Percentiles rank a stretch among this genome's conserved stretches.
These are phyloP conservation scores for Syzygium jambos DNA, from an alignment of 345 rosid genomes.

Conservation along the genomic window DNA sequence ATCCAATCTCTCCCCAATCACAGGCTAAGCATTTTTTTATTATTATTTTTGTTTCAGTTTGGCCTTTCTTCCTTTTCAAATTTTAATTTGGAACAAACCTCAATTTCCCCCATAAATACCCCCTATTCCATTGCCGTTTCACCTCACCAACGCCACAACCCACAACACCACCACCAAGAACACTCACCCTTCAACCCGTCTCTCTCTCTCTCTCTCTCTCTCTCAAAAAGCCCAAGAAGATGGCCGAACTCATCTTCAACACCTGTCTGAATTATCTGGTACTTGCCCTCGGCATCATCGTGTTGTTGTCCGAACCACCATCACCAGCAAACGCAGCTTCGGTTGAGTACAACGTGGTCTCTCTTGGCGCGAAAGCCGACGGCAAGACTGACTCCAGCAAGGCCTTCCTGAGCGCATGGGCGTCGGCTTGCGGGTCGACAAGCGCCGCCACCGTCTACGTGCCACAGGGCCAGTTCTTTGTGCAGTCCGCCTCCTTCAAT, in stretches of 20 bases:
- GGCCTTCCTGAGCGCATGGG: conserved; percentile 64
- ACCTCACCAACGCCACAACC: conserved; percentile 18
- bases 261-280: background rate
- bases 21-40: background rate
- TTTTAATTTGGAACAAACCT: background rate
- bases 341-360: conserved; percentile 21
- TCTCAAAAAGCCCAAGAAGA: background rate
- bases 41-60: no score
- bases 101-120: conserved; percentile 15
- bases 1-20: background rate
- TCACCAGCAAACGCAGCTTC: background rate
- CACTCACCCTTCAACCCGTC: background rate
- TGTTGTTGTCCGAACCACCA: background rate
- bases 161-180: background rate
- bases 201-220: conserved; percentile 8
- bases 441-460: conserved; percentile 35
- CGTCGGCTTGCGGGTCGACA: conserved; percentile 37
- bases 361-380: conserved; percentile 54
- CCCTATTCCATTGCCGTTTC: conserved; percentile 7
- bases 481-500: conserved; percentile 26
- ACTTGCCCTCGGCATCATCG: background rate
- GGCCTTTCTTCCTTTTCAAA: background rate
- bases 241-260: conserved; percentile 5
- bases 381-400: conserved; percentile 54
- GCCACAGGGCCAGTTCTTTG: conserved; percentile 49